Conservation (phyloP, 495 filamentous ascomycete species). For the Daldinia caldariorum region DNA sequence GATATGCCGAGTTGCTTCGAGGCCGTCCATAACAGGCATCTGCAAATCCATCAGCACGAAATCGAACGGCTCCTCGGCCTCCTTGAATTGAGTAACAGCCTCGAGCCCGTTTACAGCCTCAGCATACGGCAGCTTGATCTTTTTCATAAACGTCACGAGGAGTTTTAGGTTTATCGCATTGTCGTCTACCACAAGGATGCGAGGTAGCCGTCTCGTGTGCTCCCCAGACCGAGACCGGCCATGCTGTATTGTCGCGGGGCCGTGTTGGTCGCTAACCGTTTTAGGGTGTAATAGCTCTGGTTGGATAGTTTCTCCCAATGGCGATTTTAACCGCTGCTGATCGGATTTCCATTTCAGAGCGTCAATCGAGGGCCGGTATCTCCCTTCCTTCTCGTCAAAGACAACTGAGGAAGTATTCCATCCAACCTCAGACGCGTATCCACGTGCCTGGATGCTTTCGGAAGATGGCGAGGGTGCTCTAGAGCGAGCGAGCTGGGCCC, state of each 20-base stretch:
- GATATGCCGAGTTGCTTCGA: slow-evolving; percentile 66
- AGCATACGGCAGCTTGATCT: slow-evolving; percentile 53
- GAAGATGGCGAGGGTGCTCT: slow-evolving; percentile 18
- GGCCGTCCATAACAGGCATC: slow-evolving; percentile 74
- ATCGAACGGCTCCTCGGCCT: slow-evolving; percentile 51
- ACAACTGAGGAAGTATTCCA: slow-evolving; percentile 22
- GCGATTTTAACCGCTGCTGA: slow-evolving; percentile 7
- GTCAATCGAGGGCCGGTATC: slow-evolving; percentile 29
- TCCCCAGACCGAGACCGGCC: slow-evolving; percentile 15
- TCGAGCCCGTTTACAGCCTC: slow-evolving; percentile 58
- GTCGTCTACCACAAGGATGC: slow-evolving; percentile 76
- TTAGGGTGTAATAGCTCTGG: background rate
- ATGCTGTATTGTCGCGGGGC: slow-evolving; percentile 3
- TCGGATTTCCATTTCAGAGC: slow-evolving; percentile 36
- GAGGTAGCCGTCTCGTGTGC: slow-evolving; percentile 12
- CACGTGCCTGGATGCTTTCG: background rate
- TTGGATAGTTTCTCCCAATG: background rate
- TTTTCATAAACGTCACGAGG: slow-evolving; percentile 67
- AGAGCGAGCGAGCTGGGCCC: background rate
- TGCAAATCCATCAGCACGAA: slow-evolving; percentile 72
- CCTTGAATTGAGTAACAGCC: slow-evolving; percentile 53
- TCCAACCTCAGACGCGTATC: background rate
- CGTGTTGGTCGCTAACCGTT: background rate
- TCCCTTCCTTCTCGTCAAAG: slow-evolving; percentile 10
- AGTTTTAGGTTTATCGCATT: slow-evolving; percentile 80